Evolutionary conservation across 2,329 filamentous ascomycete genomes (phyloP).

Genomic region (Coleophoma cylindrospora): DNA sequence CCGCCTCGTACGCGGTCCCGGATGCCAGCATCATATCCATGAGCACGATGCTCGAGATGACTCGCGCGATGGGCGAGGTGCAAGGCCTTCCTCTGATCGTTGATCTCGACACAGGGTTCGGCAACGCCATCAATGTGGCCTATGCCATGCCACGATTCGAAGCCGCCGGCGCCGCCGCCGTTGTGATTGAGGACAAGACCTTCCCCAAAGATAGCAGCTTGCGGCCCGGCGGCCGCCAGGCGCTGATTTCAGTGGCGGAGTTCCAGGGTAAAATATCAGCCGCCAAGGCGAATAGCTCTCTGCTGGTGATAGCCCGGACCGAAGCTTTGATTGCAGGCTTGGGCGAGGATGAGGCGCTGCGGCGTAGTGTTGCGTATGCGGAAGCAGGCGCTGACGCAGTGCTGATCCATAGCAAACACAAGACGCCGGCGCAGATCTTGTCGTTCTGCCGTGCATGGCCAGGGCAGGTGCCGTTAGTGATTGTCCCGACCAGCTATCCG

Average conservation of each 20-base stretch:
- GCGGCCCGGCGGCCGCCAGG: neutral
- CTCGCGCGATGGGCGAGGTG: neutral
- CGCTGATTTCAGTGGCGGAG: neutral
- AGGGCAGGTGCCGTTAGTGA: neutral
- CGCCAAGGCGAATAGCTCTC: neutral
- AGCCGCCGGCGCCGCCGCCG: neutral
- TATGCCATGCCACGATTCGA: neutral
- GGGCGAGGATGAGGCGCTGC: neutral
- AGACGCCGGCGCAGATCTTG: neutral
- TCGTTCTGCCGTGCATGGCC: neutral
- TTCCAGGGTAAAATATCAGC: neutral
- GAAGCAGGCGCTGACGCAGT: neutral
- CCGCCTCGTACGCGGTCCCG: neutral
- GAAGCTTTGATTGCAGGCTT: neutral
- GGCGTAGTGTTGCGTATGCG: neutral
- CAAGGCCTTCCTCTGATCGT: neutral
- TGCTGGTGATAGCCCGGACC: neutral
- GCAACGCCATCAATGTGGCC: neutral
- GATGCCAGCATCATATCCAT: neutral
- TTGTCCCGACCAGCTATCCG: neutral
- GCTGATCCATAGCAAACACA: neutral
- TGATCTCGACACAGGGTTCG: neutral
- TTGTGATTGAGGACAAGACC: neutral
- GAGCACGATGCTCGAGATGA: neutral
- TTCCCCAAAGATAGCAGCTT: neutral